These are phyloP conservation scores for Marchantia polymorpha DNA, from an alignment of 225 moss, liverwort and hornwort species.

Conservation along the genomic window DNA sequence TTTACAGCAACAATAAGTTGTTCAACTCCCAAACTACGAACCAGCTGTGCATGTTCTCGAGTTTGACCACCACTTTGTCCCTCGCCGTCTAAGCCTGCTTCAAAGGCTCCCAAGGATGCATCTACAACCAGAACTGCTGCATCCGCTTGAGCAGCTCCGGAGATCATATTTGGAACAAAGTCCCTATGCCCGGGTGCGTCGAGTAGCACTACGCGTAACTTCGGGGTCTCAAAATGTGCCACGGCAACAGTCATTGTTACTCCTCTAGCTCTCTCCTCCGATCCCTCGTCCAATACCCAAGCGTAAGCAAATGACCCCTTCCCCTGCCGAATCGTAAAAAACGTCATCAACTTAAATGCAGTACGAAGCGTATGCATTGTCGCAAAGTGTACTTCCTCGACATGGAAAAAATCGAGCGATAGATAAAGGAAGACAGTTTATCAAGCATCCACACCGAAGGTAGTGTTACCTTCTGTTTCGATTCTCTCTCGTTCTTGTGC, in stretches of 20 bases:
- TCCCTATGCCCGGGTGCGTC: slow-evolving; percentile 97
- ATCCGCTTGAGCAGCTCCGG: slow-evolving; percentile 98
- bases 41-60: slow-evolving; percentile 91
- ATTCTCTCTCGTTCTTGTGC: slow-evolving; percentile 94
- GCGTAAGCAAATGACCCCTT: slow-evolving; percentile 98
- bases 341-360: background rate
- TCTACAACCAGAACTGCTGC: slow-evolving; percentile 93
- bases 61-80: slow-evolving; percentile 84
- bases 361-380: too few species aligned
- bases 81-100: slow-evolving; percentile 83
- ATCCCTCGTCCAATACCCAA: slow-evolving; percentile 94
- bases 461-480: slow-evolving; percentile 71
- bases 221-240: slow-evolving; percentile 83
- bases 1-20: slow-evolving; percentile 95
- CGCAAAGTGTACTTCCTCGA: too few species aligned
- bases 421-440: background rate
- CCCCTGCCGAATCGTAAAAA: slow-evolving; percentile 50
- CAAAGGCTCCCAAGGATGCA: slow-evolving; percentile 85
- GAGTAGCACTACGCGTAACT: slow-evolving; percentile 76
- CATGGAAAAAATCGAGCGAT: too few species aligned
- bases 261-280: slow-evolving; percentile 93
- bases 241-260: slow-evolving; percentile 96
- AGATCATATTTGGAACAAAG: slow-evolving; percentile 98
- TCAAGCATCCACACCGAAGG: background rate
- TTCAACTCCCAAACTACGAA: slow-evolving; percentile 92